Conservation (phyloP, 805 yeast genomes). For the Candida jianshihensis region DNA sequence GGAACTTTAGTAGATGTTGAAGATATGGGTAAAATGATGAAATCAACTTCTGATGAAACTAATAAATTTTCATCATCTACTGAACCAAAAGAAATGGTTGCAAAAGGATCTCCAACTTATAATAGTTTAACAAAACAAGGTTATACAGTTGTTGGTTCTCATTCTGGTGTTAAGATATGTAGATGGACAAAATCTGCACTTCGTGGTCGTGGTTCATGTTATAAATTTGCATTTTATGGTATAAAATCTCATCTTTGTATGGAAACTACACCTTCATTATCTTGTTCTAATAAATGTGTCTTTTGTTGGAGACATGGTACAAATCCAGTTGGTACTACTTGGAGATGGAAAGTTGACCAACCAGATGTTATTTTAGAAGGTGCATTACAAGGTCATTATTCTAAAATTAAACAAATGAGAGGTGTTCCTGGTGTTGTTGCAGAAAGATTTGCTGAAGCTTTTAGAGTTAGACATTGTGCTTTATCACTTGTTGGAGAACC, state of each 20-base stretch:
- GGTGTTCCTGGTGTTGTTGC: conserved; percentile 94
- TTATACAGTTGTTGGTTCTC: conserved; percentile 86
- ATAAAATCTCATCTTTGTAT: conserved; percentile 86
- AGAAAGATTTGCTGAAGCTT: conserved; percentile 87
- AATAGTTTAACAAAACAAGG: conserved; percentile 90
- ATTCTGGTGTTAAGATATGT: conserved; percentile 91
- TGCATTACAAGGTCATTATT: conserved; percentile 83
- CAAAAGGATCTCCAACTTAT: conserved; percentile 81
- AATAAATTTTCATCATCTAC: too few species aligned
- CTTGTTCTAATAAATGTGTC: conserved; percentile 93
- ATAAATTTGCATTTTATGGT: conserved; percentile 88
- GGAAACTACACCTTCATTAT: conserved; percentile 92
- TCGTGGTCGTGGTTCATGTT: conserved; percentile 91
- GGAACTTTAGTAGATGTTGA: conserved; percentile 70
- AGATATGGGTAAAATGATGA: conserved; percentile 61
- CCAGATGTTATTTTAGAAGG: conserved; percentile 82
- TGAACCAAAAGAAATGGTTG: conserved; percentile 73
- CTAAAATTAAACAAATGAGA: conserved; percentile 87
- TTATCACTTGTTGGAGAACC: conserved; percentile 92
- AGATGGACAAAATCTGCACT: conserved; percentile 95
- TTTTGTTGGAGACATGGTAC: conserved; percentile 98
- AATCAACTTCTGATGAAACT: conserved; percentile 4
- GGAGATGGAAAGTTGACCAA: conserved; percentile 95
- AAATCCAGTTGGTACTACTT: conserved; percentile 89
- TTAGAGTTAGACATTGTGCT: conserved; percentile 86